Evolutionary conservation across 345 rosid species (phyloP).

Genomic region (Garcia nutans): DNA sequence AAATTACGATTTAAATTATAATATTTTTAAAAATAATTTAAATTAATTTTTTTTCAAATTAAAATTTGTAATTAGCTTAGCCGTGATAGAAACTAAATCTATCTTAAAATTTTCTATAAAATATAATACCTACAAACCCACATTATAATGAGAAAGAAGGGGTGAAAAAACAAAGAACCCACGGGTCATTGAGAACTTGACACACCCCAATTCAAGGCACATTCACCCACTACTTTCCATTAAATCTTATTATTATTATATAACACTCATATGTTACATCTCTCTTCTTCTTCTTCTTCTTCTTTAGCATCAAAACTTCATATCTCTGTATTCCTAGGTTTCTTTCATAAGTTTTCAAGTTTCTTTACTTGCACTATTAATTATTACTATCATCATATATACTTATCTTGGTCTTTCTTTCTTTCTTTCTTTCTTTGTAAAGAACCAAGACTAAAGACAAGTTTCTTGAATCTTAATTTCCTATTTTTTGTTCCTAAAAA

Average conservation of each 20-base stretch:
- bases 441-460: too few relatives aligned
- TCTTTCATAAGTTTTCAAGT: not conserved
- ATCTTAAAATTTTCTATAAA: too few relatives aligned
- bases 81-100: too few relatives aligned
- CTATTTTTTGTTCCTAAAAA: not conserved
- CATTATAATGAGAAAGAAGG: not conserved
- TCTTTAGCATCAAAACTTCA: not conserved
- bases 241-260: not conserved
- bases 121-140: not conserved
- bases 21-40: too few relatives aligned
- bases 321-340: not conserved
- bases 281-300: not conserved
- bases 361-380: not conserved
- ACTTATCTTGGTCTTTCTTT: not conserved
- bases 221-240: constrained; percentile 2
- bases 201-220: constrained; percentile 25
- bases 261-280: not conserved
- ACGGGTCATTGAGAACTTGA: constrained; percentile 23
- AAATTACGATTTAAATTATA: too few relatives aligned
- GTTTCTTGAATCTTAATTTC: too few relatives aligned
- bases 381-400: not conserved
- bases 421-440: not conserved
- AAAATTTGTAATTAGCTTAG: too few relatives aligned
- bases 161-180: constrained; percentile 16
- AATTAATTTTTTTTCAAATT: too few relatives aligned